These are phyloP conservation scores for Myxozyma monticola DNA, from an alignment of 805 yeast genomes.

Conservation along the genomic window DNA sequence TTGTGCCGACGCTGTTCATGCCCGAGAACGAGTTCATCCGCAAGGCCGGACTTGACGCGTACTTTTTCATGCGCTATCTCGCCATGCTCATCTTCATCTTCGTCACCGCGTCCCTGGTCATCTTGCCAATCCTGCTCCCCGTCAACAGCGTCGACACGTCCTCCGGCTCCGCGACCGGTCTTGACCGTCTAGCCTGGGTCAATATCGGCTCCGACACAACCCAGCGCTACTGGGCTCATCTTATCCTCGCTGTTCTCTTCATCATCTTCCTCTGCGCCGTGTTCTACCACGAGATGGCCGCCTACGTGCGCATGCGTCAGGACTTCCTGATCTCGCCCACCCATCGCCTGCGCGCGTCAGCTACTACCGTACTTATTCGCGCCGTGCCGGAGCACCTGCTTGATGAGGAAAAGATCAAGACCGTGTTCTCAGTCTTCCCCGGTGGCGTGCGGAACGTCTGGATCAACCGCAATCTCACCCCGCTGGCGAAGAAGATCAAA, in stretches of 20 bases:
- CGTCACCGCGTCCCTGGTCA: slow-evolving; percentile 53
- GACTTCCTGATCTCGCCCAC: slow-evolving; percentile 38
- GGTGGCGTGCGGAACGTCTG: slow-evolving; percentile 59
- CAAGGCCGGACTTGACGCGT: slow-evolving; percentile 91
- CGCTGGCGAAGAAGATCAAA: slow-evolving; percentile 40
- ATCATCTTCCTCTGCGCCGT: slow-evolving; percentile 58
- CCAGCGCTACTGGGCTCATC: slow-evolving; percentile 58
- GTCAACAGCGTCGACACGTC: slow-evolving; percentile 47
- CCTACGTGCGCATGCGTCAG: slow-evolving; percentile 52
- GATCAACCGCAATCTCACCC: slow-evolving; percentile 53
- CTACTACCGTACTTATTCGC: slow-evolving; percentile 64
- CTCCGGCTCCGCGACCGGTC: slow-evolving; percentile 43
- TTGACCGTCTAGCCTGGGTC: slow-evolving; percentile 71
- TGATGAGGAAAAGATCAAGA: slow-evolving; percentile 53
- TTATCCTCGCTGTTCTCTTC: slow-evolving; percentile 56
- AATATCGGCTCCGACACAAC: slow-evolving; percentile 59
- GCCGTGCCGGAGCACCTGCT: slow-evolving; percentile 56
- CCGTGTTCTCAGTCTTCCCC: slow-evolving; percentile 55
- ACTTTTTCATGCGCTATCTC: slow-evolving; percentile 80
- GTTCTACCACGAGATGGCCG: slow-evolving; percentile 56
- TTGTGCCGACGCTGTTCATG: slow-evolving; percentile 60
- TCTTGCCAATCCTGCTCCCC: slow-evolving; percentile 73
- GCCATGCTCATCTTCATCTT: slow-evolving; percentile 56
- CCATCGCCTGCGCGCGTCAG: slow-evolving; percentile 34
- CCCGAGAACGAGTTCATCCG: slow-evolving; percentile 74